Evolutionary conservation across 345 rosid genomes (phyloP), one percentile per base, ranked within the genome.

Genomic region (Camelina sativa): DNA sequence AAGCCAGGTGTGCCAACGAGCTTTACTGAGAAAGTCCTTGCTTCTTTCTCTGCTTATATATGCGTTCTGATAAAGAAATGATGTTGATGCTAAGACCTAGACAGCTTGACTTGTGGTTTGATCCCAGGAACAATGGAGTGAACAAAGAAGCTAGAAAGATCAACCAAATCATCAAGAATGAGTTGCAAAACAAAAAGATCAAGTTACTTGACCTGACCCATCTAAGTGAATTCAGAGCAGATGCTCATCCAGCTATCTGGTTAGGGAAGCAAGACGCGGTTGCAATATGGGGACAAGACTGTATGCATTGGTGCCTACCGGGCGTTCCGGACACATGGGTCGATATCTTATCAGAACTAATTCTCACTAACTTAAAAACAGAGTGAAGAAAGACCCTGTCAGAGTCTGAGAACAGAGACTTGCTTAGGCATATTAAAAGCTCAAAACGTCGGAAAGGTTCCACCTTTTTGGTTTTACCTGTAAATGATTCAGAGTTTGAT

Each of bases 271-370:
- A 89, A 74, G 94, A 84, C 35, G 97, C 98, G 0, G 97, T 95
- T 30, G 90, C 87, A 3, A 75, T 79, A 40, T 92, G 98, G 97
- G 96, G 98, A 69, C 97, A 95, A 77, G 99, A 95, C 80, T 95
- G 99, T 86, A 84, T 95, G 99, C 99, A 95, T 52, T 95, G 99
- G 99, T 95, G 99, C 88, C 83, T 95, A 19, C 97, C 99, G 0
- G 98, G 99, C 57, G 83, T 95, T 35, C 99, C 99, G 0, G 99
- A 90, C 63, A 92, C 97, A 37, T 92, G 98, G 99, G 98, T 80
- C 5, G 91, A 95, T 81, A 87, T 95, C 40, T 81, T 90, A 71
- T 79, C 91, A 1, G 83, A 89, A 69, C 82, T 89, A 60, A 83
- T 88, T 61, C 69, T 5, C 23, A 58, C 65, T 54, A 68, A 80